Base-by-base conservation (phyloP, 108 stramenopile genomes). In the Cylindrotheca fusiformis region DNA sequence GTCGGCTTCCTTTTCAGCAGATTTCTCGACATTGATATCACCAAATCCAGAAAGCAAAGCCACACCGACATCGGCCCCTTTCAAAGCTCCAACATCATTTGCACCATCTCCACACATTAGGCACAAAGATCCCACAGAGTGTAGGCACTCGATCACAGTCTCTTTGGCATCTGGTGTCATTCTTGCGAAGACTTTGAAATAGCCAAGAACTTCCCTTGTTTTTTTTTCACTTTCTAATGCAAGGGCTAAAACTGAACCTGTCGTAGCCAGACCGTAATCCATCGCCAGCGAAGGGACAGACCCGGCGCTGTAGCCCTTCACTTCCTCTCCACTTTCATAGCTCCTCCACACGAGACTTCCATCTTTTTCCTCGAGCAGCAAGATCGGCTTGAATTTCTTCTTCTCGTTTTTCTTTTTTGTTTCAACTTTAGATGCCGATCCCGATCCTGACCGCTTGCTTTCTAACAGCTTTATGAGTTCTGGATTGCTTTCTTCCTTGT, bases 101-200 rank as follows among this genome's bases (percentile, higher is more conserved):
- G 95, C 96, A 36, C 96, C 96, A 62, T 97, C 96, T 41, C 97
- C 97, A 58, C 97, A 98, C 97, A 98, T 98, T 22, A 98, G 63
- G 67, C 94, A 93, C 20, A 87, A 74, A 46, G 68, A 71, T 22
- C 88, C 94, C 8, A 87, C 79, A 20, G 84, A 82, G 68, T 96
- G 91, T 18, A 96, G 76, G 52, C 86, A 85, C 55, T 87, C 82
- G 60, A 98, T 95, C 0, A 98, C 88, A 21, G 80, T 90, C 73
- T 97, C 97, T 69, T 98, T 98, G 20, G 88, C 96, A 71, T 97
- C 96, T 19, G 97, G 97, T 14, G 91, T 86, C 96, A 97, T 98
- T 20, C 97, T 74, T 22, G 97, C 95, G 76, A 96, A 98, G 4
- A 98, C 92, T 29, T 94, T 90, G 60, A 97, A 86, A 69, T 90